Conservation (phyloP, 164 flowering plant species). For the Macadamia tetraphylla region DNA sequence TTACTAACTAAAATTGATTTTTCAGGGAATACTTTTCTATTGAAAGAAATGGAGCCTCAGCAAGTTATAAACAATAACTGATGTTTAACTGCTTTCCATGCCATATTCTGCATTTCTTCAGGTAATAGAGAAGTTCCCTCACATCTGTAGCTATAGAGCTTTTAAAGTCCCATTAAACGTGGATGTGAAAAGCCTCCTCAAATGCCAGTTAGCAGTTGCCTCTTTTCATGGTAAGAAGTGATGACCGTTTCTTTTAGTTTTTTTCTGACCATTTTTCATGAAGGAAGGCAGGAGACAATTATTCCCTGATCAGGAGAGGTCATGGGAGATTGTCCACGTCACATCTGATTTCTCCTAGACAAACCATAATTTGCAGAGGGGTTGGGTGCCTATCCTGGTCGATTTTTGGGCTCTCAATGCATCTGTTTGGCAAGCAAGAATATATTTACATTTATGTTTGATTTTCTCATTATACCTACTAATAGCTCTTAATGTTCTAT, state of each 20-base stretch:
- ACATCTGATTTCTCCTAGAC: too few species aligned
- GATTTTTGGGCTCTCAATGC: too few species aligned
- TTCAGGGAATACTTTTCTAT: too few species aligned
- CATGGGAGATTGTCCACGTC: too few species aligned
- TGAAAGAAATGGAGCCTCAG: not conserved
- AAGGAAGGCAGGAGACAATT: not conserved
- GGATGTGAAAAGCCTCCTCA: conserved; percentile 51
- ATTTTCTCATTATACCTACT: not conserved
- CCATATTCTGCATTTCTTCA: conserved; percentile 14
- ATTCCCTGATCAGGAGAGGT: too few species aligned
- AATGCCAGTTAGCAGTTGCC: conserved; percentile 80
- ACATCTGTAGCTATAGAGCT: conserved; percentile 50
- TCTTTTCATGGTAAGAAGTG: conserved; percentile 43
- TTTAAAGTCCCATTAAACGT: conserved; percentile 38
- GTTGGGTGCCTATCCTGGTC: too few species aligned
- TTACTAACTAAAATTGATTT: too few species aligned
- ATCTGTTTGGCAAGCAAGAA: too few species aligned
- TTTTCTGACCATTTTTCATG: not conserved
- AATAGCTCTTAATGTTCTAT: not conserved
- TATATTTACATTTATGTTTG: not conserved
- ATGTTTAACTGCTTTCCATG: not conserved
- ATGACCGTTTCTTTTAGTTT: not conserved
- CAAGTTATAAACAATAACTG: too few species aligned
- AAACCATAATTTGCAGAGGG: too few species aligned
- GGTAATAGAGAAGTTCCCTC: conserved; percentile 86